phyloP scores from a whole-genome alignment of 331 rosid genomes.

The Quercus tomentella region DNA sequence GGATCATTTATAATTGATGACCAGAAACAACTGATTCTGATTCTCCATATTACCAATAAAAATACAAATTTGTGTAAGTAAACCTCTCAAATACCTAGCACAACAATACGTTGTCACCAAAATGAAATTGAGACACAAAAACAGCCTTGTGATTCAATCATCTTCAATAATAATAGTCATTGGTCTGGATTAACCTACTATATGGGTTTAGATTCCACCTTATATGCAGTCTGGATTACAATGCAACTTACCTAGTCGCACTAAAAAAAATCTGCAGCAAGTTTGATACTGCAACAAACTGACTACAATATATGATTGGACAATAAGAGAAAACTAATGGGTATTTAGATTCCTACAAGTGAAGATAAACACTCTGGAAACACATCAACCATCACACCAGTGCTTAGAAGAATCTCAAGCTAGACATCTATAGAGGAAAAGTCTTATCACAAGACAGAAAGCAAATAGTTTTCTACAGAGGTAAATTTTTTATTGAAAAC shows the following conservation, averaged over 20 bases:
- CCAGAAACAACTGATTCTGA: neutral
- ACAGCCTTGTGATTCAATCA: neutral
- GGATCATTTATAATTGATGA: no score
- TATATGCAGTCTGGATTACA: neutral
- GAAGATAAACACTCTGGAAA: neutral
- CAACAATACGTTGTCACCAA: neutral
- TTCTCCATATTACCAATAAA: neutral
- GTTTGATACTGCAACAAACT: neutral
- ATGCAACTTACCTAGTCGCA: neutral
- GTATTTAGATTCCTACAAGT: neutral
- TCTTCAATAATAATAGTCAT: no score
- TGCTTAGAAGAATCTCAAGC: neutral
- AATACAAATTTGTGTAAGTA: neutral
- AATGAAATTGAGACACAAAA: neutral
- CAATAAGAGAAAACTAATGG: neutral
- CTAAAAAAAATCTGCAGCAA: neutral
- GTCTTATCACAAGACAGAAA: no score
- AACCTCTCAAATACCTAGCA: neutral
- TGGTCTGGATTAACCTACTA: neutral
- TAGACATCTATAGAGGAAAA: neutral
- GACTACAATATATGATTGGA: neutral
- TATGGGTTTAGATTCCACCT: neutral
- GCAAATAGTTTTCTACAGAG: no score
- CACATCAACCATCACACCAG: neutral
- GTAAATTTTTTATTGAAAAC: neutral